These are phyloP conservation scores for Exophiala sp. DNA, from an alignment of 2,329 filamentous ascomycete species.

Conservation along the genomic window DNA sequence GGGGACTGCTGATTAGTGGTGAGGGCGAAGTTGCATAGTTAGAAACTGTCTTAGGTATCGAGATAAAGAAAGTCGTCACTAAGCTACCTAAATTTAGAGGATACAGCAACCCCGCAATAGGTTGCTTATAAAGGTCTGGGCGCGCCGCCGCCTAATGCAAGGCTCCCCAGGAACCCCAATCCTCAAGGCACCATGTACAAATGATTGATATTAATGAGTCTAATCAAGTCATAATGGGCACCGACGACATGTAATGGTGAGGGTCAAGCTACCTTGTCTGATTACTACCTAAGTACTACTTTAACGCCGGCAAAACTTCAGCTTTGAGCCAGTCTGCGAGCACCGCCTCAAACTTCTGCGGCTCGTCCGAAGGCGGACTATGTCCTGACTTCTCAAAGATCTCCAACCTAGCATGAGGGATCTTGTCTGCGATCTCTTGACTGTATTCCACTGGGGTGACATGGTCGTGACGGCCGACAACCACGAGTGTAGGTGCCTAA, in stretches of 20 bases:
- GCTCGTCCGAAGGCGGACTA: conserved; percentile 15
- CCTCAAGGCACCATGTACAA: no score
- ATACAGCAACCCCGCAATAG: no score
- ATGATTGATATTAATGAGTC: no score
- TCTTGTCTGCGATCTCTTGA: conserved; percentile 4
- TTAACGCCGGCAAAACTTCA: neutral
- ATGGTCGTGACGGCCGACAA: conserved; percentile 14
- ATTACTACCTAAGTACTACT: neutral
- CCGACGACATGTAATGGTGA: neutral
- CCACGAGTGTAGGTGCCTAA: conserved; percentile 12
- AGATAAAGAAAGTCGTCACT: no score
- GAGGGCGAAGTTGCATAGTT: no score
- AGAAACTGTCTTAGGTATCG: no score
- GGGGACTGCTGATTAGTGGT: no score
- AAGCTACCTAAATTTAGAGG: no score
- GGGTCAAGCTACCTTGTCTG: neutral
- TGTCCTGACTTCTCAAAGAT: conserved; percentile 17
- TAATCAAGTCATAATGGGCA: no score
- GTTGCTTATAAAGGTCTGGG: no score
- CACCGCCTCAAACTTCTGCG: conserved; percentile 8
- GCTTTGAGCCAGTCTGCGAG: conserved; percentile 8
- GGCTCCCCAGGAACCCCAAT: no score
- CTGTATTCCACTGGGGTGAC: conserved; percentile 7
- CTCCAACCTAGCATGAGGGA: conserved; percentile 9
- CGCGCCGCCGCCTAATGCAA: no score